phyloP scores from a whole-genome alignment of 805 yeast species.

The Candida morakotiae region DNA sequence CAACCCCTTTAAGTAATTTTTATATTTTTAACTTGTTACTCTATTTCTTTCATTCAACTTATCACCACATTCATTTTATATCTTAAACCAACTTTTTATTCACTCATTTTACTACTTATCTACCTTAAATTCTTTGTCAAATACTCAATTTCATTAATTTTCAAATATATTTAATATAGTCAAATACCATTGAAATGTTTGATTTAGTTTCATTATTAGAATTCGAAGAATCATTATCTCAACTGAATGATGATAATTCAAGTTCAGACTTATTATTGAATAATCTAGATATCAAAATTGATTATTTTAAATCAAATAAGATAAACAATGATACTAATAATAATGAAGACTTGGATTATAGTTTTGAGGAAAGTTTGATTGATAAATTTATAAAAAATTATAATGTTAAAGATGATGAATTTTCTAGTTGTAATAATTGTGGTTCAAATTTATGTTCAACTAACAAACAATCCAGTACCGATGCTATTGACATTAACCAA shows the following conservation, averaged over 20 bases:
- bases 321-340: constrained; percentile 13
- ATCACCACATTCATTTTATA: no score
- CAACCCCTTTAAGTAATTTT: no score
- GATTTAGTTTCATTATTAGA: constrained; percentile 27
- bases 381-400: constrained; percentile 14
- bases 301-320: constrained; percentile 12
- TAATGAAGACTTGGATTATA: constrained; percentile 8
- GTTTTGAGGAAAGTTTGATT: constrained; percentile 13
- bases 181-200: no score
- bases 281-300: constrained; percentile 26
- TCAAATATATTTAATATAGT: no score
- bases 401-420: constrained; percentile 24
- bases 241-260: constrained; percentile 14
- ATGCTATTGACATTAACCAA: constrained; percentile 12
- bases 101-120: neutral
- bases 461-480: constrained; percentile 10
- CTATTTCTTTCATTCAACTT: neutral
- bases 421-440: constrained; percentile 28
- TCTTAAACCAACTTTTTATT: neutral
- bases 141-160: no score
- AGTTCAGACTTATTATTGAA: constrained; percentile 13
- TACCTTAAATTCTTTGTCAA: no score
- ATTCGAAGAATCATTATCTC: constrained; percentile 30
- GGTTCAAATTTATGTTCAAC: constrained; percentile 20
- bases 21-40: no score